phyloP scores from a whole-genome alignment of 2,329 filamentous ascomycete genomes.

The Fusarium pseudoanthophilum region DNA sequence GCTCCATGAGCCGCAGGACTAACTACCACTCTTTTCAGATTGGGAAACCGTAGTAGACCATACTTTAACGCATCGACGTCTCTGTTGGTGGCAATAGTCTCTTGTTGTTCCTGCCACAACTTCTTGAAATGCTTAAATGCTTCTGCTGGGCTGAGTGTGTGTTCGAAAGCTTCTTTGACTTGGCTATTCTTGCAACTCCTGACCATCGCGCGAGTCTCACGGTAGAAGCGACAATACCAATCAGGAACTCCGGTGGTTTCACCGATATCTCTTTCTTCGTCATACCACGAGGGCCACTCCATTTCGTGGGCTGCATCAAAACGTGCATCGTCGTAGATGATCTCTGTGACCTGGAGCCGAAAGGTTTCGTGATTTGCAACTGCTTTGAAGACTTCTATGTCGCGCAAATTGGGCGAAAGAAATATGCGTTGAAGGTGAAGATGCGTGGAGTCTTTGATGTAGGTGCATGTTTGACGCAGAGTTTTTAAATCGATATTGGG shows the following conservation, averaged over 20 bases:
- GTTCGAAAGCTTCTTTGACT: background rate
- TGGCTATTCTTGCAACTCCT: too few relatives aligned
- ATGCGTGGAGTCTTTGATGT: background rate
- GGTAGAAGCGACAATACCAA: background rate
- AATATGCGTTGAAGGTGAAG: background rate
- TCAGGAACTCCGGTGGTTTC: background rate
- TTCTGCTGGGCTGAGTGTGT: background rate
- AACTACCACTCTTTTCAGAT: conserved; percentile 50
- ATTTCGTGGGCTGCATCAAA: background rate
- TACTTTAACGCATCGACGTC: conserved; percentile 49
- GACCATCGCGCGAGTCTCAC: too few relatives aligned
- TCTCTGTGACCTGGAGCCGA: conserved; percentile 15
- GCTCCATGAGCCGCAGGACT: conserved; percentile 54
- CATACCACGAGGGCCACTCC: background rate
- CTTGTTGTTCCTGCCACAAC: conserved; percentile 49
- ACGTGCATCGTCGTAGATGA: conserved; percentile 35
- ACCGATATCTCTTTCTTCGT: background rate
- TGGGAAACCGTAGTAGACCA: conserved; percentile 47
- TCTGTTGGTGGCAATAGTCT: conserved; percentile 42
- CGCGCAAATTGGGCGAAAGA: background rate
- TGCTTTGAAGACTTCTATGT: background rate
- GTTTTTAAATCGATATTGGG: background rate
- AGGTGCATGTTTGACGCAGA: background rate
- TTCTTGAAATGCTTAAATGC: conserved; percentile 48
- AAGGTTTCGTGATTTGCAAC: background rate